Evolutionary conservation across 768 basidiomycete genomes (phyloP).

Genomic region (Ramaria sp.): DNA sequence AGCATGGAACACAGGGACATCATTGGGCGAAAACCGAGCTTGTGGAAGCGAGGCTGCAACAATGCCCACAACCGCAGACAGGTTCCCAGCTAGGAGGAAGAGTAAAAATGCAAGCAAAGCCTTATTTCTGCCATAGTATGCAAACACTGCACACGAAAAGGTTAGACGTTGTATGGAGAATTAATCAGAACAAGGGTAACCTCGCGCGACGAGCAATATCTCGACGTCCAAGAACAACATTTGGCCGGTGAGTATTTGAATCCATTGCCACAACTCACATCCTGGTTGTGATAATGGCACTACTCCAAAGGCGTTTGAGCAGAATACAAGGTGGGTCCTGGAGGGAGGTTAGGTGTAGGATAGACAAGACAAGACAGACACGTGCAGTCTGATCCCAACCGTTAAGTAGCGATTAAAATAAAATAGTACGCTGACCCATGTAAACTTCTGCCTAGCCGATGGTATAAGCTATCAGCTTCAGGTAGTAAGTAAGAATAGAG

Average conservation of each 20-base stretch:
- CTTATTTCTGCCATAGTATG: neutral
- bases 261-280: neutral
- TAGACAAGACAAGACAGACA: neutral
- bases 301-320: neutral
- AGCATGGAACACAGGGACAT: neutral
- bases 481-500: neutral
- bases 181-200: neutral
- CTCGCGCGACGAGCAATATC: neutral
- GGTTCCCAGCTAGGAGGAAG: neutral
- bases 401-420: conserved; percentile 2
- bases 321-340: neutral
- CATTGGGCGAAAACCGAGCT: neutral
- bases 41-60: neutral
- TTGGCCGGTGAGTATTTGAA: conserved; percentile 2
- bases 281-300: neutral
- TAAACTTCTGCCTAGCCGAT: neutral
- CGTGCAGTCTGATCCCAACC: neutral
- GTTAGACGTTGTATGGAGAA: neutral
- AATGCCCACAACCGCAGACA: neutral
- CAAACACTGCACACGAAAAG: neutral
- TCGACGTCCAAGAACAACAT: conserved; percentile 1
- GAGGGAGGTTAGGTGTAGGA: neutral
- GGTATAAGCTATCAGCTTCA: neutral
- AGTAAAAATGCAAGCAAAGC: neutral
- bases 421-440: conserved; percentile 1